Evolutionary conservation across 768 basidiomycete species (phyloP).

Genomic region (Pleurotus salmoneostramineus): DNA sequence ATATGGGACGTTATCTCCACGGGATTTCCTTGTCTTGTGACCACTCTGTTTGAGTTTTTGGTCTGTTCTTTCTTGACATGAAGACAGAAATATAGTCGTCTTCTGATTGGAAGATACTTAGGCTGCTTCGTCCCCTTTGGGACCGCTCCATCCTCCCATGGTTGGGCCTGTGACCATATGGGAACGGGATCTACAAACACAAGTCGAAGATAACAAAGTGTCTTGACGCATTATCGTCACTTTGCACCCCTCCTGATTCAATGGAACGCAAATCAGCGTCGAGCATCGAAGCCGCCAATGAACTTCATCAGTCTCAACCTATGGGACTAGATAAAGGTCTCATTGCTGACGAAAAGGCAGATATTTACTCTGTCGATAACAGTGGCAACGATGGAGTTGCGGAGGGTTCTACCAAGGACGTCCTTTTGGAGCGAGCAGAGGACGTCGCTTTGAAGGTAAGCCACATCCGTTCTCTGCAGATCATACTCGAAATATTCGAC

Average conservation of each 20-base stretch:
- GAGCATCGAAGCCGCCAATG: too few relatives aligned
- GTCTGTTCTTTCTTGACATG: too few relatives aligned
- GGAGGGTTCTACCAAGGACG: background rate
- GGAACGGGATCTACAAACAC: background rate
- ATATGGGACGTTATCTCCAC: too few relatives aligned
- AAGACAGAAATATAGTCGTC: background rate
- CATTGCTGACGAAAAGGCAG: background rate
- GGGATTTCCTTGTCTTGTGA: too few relatives aligned
- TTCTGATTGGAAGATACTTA: background rate
- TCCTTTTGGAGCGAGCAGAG: constrained; percentile 9
- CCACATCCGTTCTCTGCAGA: background rate
- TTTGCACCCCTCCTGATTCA: background rate
- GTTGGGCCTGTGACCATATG: background rate
- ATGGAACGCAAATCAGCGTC: background rate
- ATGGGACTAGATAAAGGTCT: background rate
- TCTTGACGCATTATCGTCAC: background rate
- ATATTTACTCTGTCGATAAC: background rate
- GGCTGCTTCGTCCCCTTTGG: background rate
- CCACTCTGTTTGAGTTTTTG: too few relatives aligned
- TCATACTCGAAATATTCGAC: background rate
- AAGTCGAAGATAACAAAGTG: background rate
- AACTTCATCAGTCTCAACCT: background rate
- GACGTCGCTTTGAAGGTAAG: constrained; percentile 17
- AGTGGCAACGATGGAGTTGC: background rate
- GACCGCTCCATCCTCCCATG: background rate